phyloP scores from a whole-genome alignment of 1,284 basidiomycete genomes.

The Xerocomus amazonicus region DNA sequence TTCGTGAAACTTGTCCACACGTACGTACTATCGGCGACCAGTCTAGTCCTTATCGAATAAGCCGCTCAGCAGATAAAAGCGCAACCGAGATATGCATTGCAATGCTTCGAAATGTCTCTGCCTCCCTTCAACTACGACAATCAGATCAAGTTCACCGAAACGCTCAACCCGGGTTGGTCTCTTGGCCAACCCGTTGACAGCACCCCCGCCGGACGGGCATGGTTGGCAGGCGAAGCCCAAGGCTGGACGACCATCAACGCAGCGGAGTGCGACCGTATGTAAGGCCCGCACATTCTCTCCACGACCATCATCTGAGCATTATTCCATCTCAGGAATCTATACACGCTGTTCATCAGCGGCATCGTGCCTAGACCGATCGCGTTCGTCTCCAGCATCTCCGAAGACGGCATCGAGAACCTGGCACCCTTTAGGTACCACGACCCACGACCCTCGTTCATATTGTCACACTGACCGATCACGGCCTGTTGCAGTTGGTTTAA shows the following conservation, averaged over 20 bases:
- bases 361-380: slow-evolving; percentile 67
- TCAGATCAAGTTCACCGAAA: slow-evolving; percentile 36
- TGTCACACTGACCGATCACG: too few species aligned
- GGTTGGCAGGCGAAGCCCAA: slow-evolving; percentile 48
- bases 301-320: not conserved
- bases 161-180: slow-evolving; percentile 57
- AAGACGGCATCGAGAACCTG: slow-evolving; percentile 54
- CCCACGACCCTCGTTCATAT: too few species aligned
- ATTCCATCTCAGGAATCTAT: slow-evolving; percentile 33
- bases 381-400: slow-evolving; percentile 58
- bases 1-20: too few species aligned
- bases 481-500: slow-evolving; percentile 42
- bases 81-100: not conserved
- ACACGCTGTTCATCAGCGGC: slow-evolving; percentile 54
- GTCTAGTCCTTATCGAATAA: too few species aligned
- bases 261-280: slow-evolving; percentile 44
- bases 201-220: slow-evolving; percentile 45
- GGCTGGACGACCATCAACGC: slow-evolving; percentile 60
- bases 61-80: too few species aligned
- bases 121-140: slow-evolving; percentile 18
- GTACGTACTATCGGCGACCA: too few species aligned
- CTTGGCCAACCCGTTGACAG: slow-evolving; percentile 50
- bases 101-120: slow-evolving; percentile 19
- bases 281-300: not conserved
- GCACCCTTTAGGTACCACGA: slow-evolving; percentile 50